Evolutionary conservation across 1,284 basidiomycete genomes (phyloP), one percentile per base, ranked within the genome.

Genomic region (Ustilago shanxiensis): DNA sequence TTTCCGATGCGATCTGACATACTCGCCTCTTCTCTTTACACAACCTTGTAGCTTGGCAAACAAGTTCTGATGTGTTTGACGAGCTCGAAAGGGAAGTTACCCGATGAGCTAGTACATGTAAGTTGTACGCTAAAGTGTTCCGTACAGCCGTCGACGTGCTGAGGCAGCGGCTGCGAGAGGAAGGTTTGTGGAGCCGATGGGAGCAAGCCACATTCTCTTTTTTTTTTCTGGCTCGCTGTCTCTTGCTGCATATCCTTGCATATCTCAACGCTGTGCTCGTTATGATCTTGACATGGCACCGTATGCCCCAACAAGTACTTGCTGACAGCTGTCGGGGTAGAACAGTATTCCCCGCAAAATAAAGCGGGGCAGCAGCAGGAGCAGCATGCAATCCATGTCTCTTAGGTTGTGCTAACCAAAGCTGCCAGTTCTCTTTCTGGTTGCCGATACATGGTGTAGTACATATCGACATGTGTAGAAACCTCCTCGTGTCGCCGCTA

Each of bases 151-250:
- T 31, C 49, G 6, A 51, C n/a, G n/a, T n/a, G 35, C 9, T 14
- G 44, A 22, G n/a, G n/a, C 44, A 35, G 56, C 56, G 56, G 56
- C 44, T 58, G 41, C 56, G 18, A n/a, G 18, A n/a, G 13, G n/a
- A 24, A 20, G 31, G 49, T 33, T 31, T 58, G 56, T 58, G 56
- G 56, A 58, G 56, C 56, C 56, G 55, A 57, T 41, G 10, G 28
- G 24, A n/a, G 18, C 51, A 52, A 55, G 53, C 53, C 53, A 55
- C 53, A 2, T 20, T n/a, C 20, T 29, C 3, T 33, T 47, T 45
- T 20, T 41, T 50, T 9, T 10, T 24, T 14, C 47, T 41, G 5
- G 16, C n/a, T n/a, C n/a, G n/a, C n/a, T n/a, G n/a, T n/a, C 13
- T 4, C 39, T 33, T 33, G 31, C 7, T 33, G 31, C 31, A 33